A percentile compares a stretch with the other conserved stretches of the same genome.
These are phyloP conservation scores for Cordia subcordata DNA, from an alignment of 257 asterid species.

Conservation along the genomic window DNA sequence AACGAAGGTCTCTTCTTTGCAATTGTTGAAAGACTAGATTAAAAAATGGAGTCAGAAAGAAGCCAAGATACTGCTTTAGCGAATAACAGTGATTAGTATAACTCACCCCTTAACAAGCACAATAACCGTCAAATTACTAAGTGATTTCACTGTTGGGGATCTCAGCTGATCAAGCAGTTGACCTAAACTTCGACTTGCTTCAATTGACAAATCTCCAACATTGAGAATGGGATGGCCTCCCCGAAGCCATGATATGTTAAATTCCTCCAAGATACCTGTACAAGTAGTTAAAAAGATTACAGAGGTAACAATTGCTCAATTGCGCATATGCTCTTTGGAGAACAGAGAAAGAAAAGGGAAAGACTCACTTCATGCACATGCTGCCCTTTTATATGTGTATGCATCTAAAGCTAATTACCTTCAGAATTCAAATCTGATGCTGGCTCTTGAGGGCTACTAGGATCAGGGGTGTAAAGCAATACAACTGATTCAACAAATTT, in stretches of 20 bases:
- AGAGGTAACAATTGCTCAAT: background rate
- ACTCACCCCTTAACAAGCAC: constrained; percentile 77
- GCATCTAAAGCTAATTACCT: constrained; percentile 35
- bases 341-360: constrained; percentile 2
- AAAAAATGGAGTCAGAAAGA: constrained; percentile 15
- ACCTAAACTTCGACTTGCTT: constrained; percentile 82
- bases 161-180: constrained; percentile 90
- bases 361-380: background rate
- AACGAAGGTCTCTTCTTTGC: constrained; percentile 95
- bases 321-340: background rate
- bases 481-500: constrained; percentile 85
- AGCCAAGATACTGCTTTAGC: constrained; percentile 8
- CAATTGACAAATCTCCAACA: constrained; percentile 80
- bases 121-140: constrained; percentile 65
- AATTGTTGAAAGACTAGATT: constrained; percentile 73
- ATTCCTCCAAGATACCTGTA: constrained; percentile 60
- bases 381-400: background rate
- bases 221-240: constrained; percentile 91
- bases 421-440: constrained; percentile 57
- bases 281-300: constrained; percentile 4
- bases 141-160: constrained; percentile 69
- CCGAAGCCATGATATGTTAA: constrained; percentile 91
- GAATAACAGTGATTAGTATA: background rate
- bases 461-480: constrained; percentile 90
- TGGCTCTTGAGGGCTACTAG: constrained; percentile 74